Conservation (phyloP, 2,329 filamentous ascomycete species). For the Blumeria hordei region DNA sequence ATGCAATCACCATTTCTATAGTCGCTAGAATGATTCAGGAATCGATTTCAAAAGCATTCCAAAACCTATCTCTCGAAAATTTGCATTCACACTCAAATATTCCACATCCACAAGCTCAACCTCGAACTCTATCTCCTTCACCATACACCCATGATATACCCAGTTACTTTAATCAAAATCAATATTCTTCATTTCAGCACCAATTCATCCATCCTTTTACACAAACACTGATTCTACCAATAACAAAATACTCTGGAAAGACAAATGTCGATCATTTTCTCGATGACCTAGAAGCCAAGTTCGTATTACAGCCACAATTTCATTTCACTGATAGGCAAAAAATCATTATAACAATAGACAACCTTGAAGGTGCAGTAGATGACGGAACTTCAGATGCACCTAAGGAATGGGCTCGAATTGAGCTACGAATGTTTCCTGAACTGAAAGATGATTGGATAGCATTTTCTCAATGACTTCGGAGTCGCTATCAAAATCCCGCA, state of each 20-base stretch:
- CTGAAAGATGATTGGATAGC: background rate
- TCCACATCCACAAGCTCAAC: background rate
- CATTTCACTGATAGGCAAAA: background rate
- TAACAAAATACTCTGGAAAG: background rate
- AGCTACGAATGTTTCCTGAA: background rate
- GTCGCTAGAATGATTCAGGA: background rate
- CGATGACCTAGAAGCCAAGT: background rate
- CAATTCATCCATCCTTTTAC: background rate
- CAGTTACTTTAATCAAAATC: background rate
- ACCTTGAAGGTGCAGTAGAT: background rate
- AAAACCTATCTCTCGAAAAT: background rate
- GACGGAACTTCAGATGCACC: too few relatives aligned
- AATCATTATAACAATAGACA: background rate
- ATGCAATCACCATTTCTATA: background rate
- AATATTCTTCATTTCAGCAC: background rate
- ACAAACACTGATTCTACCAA: background rate
- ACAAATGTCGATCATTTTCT: background rate
- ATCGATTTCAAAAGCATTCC: background rate
- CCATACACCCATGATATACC: background rate
- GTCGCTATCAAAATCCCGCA: background rate
- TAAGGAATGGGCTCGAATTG: background rate
- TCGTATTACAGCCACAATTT: background rate
- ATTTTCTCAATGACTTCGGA: background rate
- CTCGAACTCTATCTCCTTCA: background rate
- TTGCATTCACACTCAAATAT: background rate